phyloP scores from a whole-genome alignment of 352 stramenopile species.

The Salisapilia sapeloensis region DNA sequence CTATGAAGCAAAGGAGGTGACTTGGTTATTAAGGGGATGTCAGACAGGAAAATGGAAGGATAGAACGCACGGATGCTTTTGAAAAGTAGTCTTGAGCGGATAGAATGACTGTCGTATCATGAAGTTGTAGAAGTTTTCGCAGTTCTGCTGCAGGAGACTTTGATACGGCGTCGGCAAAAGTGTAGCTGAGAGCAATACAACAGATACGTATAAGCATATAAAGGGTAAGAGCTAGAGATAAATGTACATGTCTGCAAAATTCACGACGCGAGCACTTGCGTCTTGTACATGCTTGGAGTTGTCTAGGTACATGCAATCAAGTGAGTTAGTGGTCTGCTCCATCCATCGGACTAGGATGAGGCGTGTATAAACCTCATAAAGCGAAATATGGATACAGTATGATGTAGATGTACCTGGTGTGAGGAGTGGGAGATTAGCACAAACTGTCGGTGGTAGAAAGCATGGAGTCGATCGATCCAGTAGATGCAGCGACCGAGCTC shows the following conservation, averaged over 20 bases:
- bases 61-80: constrained; percentile 13
- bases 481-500: too few species aligned
- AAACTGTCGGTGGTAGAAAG: constrained; percentile 48
- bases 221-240: too few species aligned
- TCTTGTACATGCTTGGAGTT: constrained; percentile 40
- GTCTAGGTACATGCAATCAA: constrained; percentile 11
- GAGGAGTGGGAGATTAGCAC: constrained; percentile 49
- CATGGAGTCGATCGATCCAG: too few species aligned
- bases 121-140: constrained; percentile 28
- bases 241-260: constrained; percentile 59
- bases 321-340: neutral
- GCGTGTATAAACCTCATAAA: neutral
- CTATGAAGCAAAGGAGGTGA: constrained; percentile 1
- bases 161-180: neutral
- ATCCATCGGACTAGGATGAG: neutral
- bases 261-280: constrained; percentile 37
- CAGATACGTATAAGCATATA: too few species aligned
- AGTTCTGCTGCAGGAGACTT: constrained; percentile 6
- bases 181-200: neutral
- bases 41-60: neutral
- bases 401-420: constrained; percentile 29
- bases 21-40: neutral
- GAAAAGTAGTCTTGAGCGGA: constrained; percentile 61
- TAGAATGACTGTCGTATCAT: constrained; percentile 28
- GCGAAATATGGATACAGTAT: neutral